These are phyloP conservation scores for Raphanus sativus DNA, from an alignment of 345 rosid species.

Conservation along the genomic window DNA sequence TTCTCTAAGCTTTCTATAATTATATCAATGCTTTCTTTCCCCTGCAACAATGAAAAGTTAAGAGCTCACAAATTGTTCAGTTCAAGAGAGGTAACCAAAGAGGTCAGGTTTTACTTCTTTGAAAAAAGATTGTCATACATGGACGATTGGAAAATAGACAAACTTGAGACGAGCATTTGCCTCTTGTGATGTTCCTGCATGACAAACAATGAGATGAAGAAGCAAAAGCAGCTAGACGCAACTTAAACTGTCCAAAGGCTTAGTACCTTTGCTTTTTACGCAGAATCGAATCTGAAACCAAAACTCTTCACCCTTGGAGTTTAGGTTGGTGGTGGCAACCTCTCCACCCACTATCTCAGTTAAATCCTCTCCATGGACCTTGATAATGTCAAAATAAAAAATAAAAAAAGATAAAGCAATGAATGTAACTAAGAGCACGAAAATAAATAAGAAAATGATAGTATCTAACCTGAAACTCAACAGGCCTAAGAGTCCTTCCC, in stretches of 20 bases:
- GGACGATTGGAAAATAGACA: constrained; percentile 56
- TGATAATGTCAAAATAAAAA: background rate
- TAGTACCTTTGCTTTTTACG: constrained; percentile 21
- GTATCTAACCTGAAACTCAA: constrained; percentile 50
- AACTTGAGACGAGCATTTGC: constrained; percentile 73
- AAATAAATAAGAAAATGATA: background rate
- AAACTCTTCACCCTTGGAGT: constrained; percentile 61
- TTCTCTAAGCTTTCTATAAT: constrained; percentile 50
- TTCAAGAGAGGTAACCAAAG: background rate
- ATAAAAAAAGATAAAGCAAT: background rate
- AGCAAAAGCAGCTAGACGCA: background rate
- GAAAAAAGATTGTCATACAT: constrained; percentile 35
- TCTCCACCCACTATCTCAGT: constrained; percentile 66
- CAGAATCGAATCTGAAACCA: constrained; percentile 46
- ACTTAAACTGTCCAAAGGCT: background rate
- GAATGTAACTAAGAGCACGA: background rate
- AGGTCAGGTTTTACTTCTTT: background rate
- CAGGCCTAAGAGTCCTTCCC: constrained; percentile 56
- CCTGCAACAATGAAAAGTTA: constrained; percentile 41
- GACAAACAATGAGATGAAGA: background rate
- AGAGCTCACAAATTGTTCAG: background rate
- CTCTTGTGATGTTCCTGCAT: constrained; percentile 29
- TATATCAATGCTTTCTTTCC: constrained; percentile 51
- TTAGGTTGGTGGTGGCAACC: constrained; percentile 61
- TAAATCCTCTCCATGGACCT: constrained; percentile 69